These are phyloP conservation scores for Aspergillus brunneoviolaceus DNA, from an alignment of 2,329 filamentous ascomycete species.

Conservation along the genomic window DNA sequence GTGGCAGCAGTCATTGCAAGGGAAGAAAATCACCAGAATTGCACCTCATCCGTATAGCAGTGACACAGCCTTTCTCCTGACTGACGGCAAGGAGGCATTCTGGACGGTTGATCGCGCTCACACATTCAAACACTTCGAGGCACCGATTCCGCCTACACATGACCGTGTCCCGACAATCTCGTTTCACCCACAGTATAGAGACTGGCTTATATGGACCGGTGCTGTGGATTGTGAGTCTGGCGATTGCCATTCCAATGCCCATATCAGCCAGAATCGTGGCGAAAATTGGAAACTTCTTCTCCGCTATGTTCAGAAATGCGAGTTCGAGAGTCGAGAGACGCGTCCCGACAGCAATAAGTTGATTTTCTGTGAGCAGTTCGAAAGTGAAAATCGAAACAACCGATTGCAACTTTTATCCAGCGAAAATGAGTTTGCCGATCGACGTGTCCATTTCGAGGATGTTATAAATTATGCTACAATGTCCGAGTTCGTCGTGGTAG, in stretches of 20 bases:
- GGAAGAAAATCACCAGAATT: constrained; percentile 68
- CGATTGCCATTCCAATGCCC: constrained; percentile 71
- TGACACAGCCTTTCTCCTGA: constrained; percentile 85
- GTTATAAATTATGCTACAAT: constrained; percentile 89
- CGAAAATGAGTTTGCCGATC: constrained; percentile 71
- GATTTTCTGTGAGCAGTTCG: constrained; percentile 63
- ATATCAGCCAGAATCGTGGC: constrained; percentile 76
- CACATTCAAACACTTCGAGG: constrained; percentile 70
- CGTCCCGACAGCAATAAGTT: constrained; percentile 62
- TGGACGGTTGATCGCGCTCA: constrained; percentile 80
- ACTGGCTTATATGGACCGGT: constrained; percentile 92
- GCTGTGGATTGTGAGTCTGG: constrained; percentile 63
- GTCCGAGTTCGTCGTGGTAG: constrained; percentile 94
- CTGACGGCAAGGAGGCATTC: constrained; percentile 64
- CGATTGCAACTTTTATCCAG: constrained; percentile 72
- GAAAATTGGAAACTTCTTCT: constrained; percentile 72
- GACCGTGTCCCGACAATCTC: constrained; percentile 56
- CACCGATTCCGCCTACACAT: constrained; percentile 61
- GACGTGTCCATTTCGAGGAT: constrained; percentile 64
- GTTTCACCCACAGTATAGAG: constrained; percentile 82
- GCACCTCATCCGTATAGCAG: constrained; percentile 77
- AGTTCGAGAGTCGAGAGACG: constrained; percentile 72
- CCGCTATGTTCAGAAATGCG: constrained; percentile 75
- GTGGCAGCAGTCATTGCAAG: constrained; percentile 71
- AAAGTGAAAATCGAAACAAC: constrained; percentile 62